Evolutionary conservation across 768 basidiomycete species (phyloP).

Genomic region (Rhodotorula babjevae): DNA sequence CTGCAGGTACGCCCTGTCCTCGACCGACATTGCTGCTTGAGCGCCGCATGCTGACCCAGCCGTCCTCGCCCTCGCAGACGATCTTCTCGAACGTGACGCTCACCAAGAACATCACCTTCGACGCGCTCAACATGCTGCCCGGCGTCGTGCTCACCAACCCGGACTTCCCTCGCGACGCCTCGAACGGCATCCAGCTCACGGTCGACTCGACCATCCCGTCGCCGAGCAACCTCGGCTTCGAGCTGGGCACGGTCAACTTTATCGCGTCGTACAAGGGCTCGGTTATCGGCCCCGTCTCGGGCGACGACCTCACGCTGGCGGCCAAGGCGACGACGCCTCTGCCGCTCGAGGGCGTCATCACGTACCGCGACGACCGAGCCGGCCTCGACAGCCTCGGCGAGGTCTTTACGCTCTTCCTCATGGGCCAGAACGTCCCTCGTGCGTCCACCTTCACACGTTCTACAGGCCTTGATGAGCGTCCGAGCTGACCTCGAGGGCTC

Average conservation of each 20-base stretch:
- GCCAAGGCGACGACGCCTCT: slow-evolving; percentile 53
- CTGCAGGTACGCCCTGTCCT: neutral
- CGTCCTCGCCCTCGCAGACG: neutral
- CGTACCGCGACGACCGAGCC: slow-evolving; percentile 15
- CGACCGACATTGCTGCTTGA: too few species aligned
- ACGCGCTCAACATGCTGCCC: slow-evolving; percentile 29
- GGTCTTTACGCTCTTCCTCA: slow-evolving; percentile 63
- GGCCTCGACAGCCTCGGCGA: slow-evolving; percentile 56
- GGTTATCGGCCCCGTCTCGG: slow-evolving; percentile 55
- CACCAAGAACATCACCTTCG: slow-evolving; percentile 51
- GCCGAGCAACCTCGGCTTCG: slow-evolving; percentile 61
- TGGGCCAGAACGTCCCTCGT: slow-evolving; percentile 53
- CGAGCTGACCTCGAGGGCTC: neutral
- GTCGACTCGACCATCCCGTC: slow-evolving; percentile 30
- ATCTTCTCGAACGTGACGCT: slow-evolving; percentile 51
- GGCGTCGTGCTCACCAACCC: slow-evolving; percentile 59
- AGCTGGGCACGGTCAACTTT: slow-evolving; percentile 61
- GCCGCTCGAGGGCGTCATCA: slow-evolving; percentile 51
- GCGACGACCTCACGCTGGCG: slow-evolving; percentile 54
- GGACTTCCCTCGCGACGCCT: slow-evolving; percentile 52
- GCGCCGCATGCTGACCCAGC: neutral
- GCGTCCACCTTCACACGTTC: neutral
- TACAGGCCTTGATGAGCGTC: too few species aligned
- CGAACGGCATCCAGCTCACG: slow-evolving; percentile 32
- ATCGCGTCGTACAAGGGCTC: slow-evolving; percentile 57